Base-by-base conservation (phyloP, 2,329 filamentous ascomycete species). In the Neophaeococcomyces mojaviensis region DNA sequence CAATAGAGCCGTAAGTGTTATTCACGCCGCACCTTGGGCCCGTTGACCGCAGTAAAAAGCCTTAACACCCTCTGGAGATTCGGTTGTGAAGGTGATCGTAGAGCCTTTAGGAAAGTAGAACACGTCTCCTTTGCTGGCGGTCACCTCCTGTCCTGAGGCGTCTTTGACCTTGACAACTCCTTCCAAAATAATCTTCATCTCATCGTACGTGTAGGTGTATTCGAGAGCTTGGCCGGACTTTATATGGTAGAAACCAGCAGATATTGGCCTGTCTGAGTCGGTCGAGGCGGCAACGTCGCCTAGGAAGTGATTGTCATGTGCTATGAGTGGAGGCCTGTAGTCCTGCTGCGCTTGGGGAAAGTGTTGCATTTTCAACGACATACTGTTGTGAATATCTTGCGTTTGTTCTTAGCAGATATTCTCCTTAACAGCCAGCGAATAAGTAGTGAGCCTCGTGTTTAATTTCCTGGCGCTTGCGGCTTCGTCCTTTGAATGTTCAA, bases 161-260 rank as follows among this genome's bases (percentile, higher is more conserved):
- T 84, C 81, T 24, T 68, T 69, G 56, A 85, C 82, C 50, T 78
- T 74, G 58, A 80, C 83, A 54, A 76, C 71, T 12, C 81, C 82
- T 56, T 84, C 81, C 8, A 85, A 64, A 52, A 86, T 81, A 59
- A 85, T 82, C 69, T 85, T 85, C 77, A 83, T 82, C 68, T 85
- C 82, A 58, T 85, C 76, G 64, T 84, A 85, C 33, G 71, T 78
- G 64, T 85, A 85, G 26, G 73, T 77, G 67, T 85, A 85, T 7
- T 79, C 77, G 15, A 86, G 71, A 1, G 79, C 77, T 3, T 78
- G 78, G 55, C 81, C 81, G 54, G 82, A 81, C 57, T 83, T 79
- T 9, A 85, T 69, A 10, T 81, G 73, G 68, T 83, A 85, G 59
- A 86, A 76, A 18, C 82, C 82, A 6, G 70, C 69, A 0, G 76